Percentiles rank a stretch among this genome's conserved stretches.
phyloP scores from a whole-genome alignment of 306 rosid genomes.

The Comarum palustre region DNA sequence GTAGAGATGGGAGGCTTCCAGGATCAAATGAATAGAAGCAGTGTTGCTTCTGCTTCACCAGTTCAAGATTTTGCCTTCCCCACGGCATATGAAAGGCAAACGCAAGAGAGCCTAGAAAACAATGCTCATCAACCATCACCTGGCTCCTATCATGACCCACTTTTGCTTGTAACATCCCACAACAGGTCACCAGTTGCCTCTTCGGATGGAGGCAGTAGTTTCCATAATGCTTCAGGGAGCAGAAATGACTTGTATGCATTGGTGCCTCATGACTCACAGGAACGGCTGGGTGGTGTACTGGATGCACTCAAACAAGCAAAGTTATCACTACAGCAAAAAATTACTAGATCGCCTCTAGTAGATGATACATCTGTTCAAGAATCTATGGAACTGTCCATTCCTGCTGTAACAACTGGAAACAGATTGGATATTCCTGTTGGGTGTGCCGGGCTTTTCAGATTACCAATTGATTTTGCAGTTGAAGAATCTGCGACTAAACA shows the following conservation, averaged over 20 bases:
- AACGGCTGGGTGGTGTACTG: slow-evolving; percentile 50
- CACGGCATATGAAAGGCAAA: slow-evolving; percentile 33
- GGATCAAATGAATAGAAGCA: slow-evolving; percentile 28
- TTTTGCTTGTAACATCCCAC: slow-evolving; percentile 22
- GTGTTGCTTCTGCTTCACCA: slow-evolving; percentile 33
- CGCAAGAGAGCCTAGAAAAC: slow-evolving; percentile 35
- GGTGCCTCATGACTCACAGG: slow-evolving; percentile 59
- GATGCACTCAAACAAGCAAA: slow-evolving; percentile 81
- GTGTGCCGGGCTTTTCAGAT: slow-evolving; percentile 73
- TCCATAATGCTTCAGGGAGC: slow-evolving; percentile 36
- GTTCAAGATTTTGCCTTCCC: slow-evolving; percentile 54
- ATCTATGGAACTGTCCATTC: slow-evolving; percentile 34
- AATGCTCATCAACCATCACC: slow-evolving; percentile 32
- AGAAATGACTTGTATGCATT: slow-evolving; percentile 51
- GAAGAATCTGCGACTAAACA: slow-evolving; percentile 41
- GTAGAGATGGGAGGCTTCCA: slow-evolving; percentile 28
- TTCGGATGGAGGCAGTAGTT: slow-evolving; percentile 26
- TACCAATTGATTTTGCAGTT: slow-evolving; percentile 64
- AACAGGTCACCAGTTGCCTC: slow-evolving; percentile 26
- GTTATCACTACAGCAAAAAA: slow-evolving; percentile 54
- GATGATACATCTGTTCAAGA: slow-evolving; percentile 30
- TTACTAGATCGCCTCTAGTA: slow-evolving; percentile 43
- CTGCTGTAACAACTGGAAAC: slow-evolving; percentile 38
- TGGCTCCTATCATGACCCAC: slow-evolving; percentile 30
- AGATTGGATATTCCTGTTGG: slow-evolving; percentile 53